Base-by-base conservation (phyloP, 2,329 filamentous ascomycete species). In the Aspergillus sp. region DNA sequence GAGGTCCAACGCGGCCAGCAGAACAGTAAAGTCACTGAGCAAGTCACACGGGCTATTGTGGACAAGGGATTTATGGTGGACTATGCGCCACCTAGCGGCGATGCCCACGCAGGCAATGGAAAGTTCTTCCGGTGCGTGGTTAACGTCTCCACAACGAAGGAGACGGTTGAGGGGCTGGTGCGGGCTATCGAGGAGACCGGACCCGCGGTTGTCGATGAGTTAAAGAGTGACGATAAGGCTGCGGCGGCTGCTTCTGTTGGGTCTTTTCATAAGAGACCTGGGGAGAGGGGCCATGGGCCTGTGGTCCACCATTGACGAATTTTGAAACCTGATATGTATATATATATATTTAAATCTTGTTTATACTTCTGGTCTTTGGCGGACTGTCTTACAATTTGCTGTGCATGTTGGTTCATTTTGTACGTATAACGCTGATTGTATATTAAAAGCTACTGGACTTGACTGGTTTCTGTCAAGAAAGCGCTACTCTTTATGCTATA, bases 51-150 rank as follows among this genome's bases (percentile, higher is more conserved):
- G 48, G 68, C 63, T 29, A 66, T 87, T 54, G 72, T 85, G 39
- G 53, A 56, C 9, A 73, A 73, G 52, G 83, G 83, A 0, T 86
- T 84, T 56, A 86, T 87, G 82, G 72, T 85, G 51, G 83, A 84
- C 63, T 83, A 75, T 68, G 79, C 80, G 40, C 78, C 78, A 3
- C 69, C 71, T 0, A 67, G 62, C 36, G 58, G 71, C 46, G 75
- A 72, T 53, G 69, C 69, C 12, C 65, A 70, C 29, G 78, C 76
- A n/a, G 73, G 73, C 30, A 72, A 73, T 49, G 83, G 83, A 0
- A 78, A 75, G 57, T 86, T 86, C 56, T 84, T 87, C 59, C 70
- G 83, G 40, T 83, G 81, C 7, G 83, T 87, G 19, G 79, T 86
- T 3, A 85, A 84, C 68, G 72, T 78, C 2, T 72, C 74, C 46